Evolutionary conservation across 108 stramenopile species (phyloP).

Genomic region (Stephanodiscus minutulus): DNA sequence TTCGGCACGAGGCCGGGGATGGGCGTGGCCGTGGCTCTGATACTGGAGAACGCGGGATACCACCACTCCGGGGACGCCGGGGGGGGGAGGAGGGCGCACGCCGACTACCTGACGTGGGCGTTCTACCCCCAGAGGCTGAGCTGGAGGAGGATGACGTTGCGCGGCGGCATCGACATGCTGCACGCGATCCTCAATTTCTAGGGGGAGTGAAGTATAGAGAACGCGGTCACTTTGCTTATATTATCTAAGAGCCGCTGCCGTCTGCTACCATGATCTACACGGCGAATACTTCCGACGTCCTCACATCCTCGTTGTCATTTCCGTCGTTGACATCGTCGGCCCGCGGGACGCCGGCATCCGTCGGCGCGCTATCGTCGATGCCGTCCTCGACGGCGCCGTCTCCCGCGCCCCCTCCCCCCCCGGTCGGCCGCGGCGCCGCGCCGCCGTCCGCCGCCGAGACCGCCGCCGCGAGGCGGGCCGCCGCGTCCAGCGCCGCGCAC

Average conservation of each 20-base stretch:
- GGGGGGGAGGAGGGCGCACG: slow-evolving; percentile 5
- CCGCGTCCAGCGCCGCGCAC: slow-evolving; percentile 61
- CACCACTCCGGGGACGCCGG: slow-evolving; percentile 13
- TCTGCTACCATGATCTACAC: too few species aligned
- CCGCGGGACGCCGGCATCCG: too few species aligned
- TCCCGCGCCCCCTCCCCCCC: not conserved
- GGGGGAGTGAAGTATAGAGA: too few species aligned
- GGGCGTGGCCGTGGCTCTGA: slow-evolving; percentile 59
- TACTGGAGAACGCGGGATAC: slow-evolving; percentile 74
- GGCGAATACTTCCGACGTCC: too few species aligned
- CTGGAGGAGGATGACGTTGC: slow-evolving; percentile 33
- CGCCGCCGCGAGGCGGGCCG: slow-evolving; percentile 61
- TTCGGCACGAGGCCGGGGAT: slow-evolving; percentile 65
- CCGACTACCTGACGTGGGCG: slow-evolving; percentile 29
- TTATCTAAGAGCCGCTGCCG: too few species aligned
- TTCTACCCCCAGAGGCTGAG: slow-evolving; percentile 40
- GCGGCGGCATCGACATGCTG: slow-evolving; percentile 36
- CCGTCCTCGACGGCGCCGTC: too few species aligned
- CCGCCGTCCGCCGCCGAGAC: slow-evolving; percentile 1
- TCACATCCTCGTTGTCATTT: too few species aligned
- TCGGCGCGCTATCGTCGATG: too few species aligned
- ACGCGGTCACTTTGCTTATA: too few species aligned
- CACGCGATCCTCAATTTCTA: slow-evolving; percentile 11
- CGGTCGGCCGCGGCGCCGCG: slow-evolving; percentile 5
- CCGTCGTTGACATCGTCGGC: too few species aligned